Evolutionary conservation across 139 green algal genomes (phyloP), one percentile per base, ranked within the genome.

Genomic region (Tetraselmis chui): DNA sequence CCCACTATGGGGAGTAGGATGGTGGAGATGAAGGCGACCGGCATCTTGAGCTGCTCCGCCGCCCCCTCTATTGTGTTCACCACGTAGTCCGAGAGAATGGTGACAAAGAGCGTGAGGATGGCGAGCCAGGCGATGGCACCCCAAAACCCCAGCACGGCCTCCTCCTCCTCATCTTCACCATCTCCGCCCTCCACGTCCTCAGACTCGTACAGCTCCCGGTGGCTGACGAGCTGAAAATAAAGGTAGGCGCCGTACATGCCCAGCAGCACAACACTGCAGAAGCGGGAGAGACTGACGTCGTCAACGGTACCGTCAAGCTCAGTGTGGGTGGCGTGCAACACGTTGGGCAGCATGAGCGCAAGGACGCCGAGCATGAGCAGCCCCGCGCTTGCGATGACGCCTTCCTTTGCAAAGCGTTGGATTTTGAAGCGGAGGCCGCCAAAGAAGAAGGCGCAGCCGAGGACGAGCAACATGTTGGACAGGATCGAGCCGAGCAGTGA

Each of bases 391-490:
- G 45, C 45, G 45, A 67, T 67, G 45, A 67, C 45, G 45, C 45
- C 45, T 18, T 67, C 45, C 45, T 67, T 67, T 11, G 59, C 25
- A 77, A 92, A 94, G 32, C 28, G 76, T 79, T 94, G 91, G 28
- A 78, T 83, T 27, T 84, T 80, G 83, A 91, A 80, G 32, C 45
- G 45, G 11, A 94, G 30, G 18, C 92, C 93, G 5, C 93, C 92
- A n/a, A 91, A 84, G 2, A 95, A 84, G 85, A 97, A 96, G 29
- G 93, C 93, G n/a, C 85, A 90, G 31, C 93, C 93, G 79, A 83
- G 31, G 2, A 83, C 79, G 31, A 83, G 28, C 28, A 83, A 31
- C 29, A 83, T 32, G 28, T 83, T 83, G 30, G 23, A 45, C 25
- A 83, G 31, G 28, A 83, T 83, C 2, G n/a, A 59, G 28, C 79